Evolutionary conservation across 2,329 filamentous ascomycete genomes (phyloP).

Genomic region (Rutstroemia sp.): DNA sequence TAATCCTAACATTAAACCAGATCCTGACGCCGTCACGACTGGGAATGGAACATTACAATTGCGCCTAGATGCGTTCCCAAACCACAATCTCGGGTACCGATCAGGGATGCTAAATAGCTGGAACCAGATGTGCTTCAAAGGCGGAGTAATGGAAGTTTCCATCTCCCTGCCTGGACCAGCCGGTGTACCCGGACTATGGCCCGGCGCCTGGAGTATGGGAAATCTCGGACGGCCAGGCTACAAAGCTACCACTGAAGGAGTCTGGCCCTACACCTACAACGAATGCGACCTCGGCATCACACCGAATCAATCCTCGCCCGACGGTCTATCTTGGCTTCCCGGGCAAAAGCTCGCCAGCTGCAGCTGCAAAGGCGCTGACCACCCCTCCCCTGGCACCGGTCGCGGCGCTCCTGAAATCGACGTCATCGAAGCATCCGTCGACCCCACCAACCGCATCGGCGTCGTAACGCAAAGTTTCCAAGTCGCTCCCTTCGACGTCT

Average conservation of each 20-base stretch:
- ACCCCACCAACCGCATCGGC: conserved; percentile 30
- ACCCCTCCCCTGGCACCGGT: conserved; percentile 56
- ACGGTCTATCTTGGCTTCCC: conserved; percentile 58
- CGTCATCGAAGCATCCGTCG: conserved; percentile 54
- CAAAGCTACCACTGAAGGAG: conserved; percentile 42
- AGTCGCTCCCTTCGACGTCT: conserved; percentile 34
- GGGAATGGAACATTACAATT: conserved; percentile 38
- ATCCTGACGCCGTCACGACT: conserved; percentile 41
- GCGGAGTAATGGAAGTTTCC: conserved; percentile 44
- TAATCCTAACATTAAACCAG: background rate
- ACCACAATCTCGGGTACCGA: conserved; percentile 38
- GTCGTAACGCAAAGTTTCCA: conserved; percentile 32
- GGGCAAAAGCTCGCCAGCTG: conserved; percentile 63
- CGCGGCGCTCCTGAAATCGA: conserved; percentile 64
- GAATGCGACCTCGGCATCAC: conserved; percentile 58
- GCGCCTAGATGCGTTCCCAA: conserved; percentile 37
- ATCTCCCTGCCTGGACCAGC: conserved; percentile 44
- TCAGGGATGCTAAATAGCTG: conserved; percentile 46
- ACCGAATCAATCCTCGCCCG: conserved; percentile 58
- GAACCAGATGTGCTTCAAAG: conserved; percentile 48
- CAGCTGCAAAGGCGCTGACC: conserved; percentile 54
- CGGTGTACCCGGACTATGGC: conserved; percentile 42
- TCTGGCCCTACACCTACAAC: conserved; percentile 48
- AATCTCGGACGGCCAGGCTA: conserved; percentile 47
- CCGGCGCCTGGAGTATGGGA: conserved; percentile 46